Evolutionary conservation across 768 basidiomycete species (phyloP), one percentile per base, ranked within the genome.

Genomic region (Butyriboletus loyo): DNA sequence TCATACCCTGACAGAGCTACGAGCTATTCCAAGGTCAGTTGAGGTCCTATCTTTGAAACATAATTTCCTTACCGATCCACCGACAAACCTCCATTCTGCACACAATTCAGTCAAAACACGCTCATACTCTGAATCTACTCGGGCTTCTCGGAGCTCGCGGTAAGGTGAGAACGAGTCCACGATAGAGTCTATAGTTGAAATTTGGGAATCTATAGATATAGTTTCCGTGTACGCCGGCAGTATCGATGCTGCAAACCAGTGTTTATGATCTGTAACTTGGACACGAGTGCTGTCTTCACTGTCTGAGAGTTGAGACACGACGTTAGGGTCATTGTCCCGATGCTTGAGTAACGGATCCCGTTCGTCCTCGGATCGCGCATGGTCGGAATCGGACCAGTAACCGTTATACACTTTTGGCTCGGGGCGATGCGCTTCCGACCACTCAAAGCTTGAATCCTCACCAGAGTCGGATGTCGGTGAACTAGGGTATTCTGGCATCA

Each of bases 31-130:
- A 5, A 3, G 22, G 34, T 59, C 11, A 65, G 55, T 19, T 2
- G 7, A 22, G 25, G 25, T 8, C 1, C n/a, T 5, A 19, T 28
- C 17, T 15, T 39, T 1, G 17, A 49, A 25, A 27, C 4, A 46
- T 46, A 2, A 34, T 14, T 24, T 46, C 24, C 81, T 57, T 54
- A 86, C 81, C 62, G 83, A 71, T 32, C 78, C 83, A n/a, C 83
- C 85, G 15, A 81, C 72, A 40, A 79, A 83, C 6, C 77, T 79
- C 87, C 87, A 89, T 57, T 89, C 87, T 25, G 71, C 70, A 54
- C 79, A 72, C 22, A 87, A 58, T 36, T 80, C 66, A 3, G 52
- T 54, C 42, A 82, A 73, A 3, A 86, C 62, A 13, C 66, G 66
- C 40, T 86, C 82, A 47, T 74, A 85, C 9, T 83, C 74, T 1